Base-by-base conservation (phyloP, 805 yeast genomes). In the Candida methanosorbosa region DNA sequence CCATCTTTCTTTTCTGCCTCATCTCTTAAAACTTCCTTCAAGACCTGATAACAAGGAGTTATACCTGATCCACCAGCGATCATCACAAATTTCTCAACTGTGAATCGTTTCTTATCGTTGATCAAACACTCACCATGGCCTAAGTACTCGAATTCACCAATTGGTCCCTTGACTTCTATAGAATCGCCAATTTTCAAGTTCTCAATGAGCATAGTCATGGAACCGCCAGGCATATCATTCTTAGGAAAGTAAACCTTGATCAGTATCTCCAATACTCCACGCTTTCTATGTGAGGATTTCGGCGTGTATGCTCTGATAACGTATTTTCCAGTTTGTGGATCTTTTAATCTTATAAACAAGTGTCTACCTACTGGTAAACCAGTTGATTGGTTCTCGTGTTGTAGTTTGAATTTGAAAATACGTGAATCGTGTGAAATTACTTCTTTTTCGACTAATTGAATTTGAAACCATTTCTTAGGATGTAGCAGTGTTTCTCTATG, bases 51-150 rank as follows among this genome's bases (percentile, higher is more conserved):
- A 46, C 68, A 66, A 16, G 77, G 78, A 21, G 78, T 69, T 48
- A 72, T 70, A 34, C 77, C 77, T 22, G 72, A 56, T 36, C 78
- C 78, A 40, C 76, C 78, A 35, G 73, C 71, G 44, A 72, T 62
- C 63, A 72, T 67, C 20, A 68, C 50, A 45, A 72, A 45, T 3
- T 50, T 40, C 13, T 46, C 41, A 21, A 44, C 43, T 12, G 38
- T 33, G 3, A 41, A 37, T 8, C 19, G 20, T 9, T 39, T 37
- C 16, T 41, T 32, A 13, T 33, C 34, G 18, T 41, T 34, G 31
- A 35, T 27, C 14, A 36, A 18, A 13, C 38, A 38, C 4, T 30
- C 11, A 5, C 52, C 52, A 21, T 35, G 18, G 4, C 41, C 41
- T 11, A 23, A 27, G 29, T 59, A 59, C 26, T 48, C 49, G 37